A percentile compares a stretch with the other conserved stretches of the same genome.
Evolutionary conservation across 192 early-diverging fungal species (phyloP).

Genomic region (Radiomyces spectabilis): DNA sequence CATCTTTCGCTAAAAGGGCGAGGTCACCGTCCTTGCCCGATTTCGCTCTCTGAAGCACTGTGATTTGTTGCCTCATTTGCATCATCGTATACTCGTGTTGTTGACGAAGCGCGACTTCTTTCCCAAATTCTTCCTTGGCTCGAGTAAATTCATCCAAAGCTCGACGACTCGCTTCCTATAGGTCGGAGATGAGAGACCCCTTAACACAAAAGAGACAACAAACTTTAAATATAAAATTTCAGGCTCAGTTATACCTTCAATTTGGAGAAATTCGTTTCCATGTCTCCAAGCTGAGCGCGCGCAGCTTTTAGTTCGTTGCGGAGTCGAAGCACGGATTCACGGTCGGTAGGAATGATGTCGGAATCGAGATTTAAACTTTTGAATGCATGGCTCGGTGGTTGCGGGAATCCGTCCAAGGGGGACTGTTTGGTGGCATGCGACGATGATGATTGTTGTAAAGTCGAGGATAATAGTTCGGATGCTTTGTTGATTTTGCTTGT

Average conservation of each 20-base stretch:
- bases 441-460: too few relatives aligned
- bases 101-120: conserved; percentile 27
- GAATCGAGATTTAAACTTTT: too few relatives aligned
- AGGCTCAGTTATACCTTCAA: conserved; percentile 23
- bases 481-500: too few relatives aligned
- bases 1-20: conserved; percentile 4
- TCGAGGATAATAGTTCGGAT: too few relatives aligned
- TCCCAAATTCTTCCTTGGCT: conserved; percentile 39
- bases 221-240: neutral
- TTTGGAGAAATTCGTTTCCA: conserved; percentile 22
- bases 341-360: neutral
- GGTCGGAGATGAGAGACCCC: too few relatives aligned
- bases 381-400: too few relatives aligned
- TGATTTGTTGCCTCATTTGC: conserved; percentile 20
- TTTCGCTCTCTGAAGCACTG: conserved; percentile 4
- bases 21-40: neutral
- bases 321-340: neutral
- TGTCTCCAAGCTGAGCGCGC: conserved; percentile 12
- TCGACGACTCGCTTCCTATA: conserved; percentile 25
- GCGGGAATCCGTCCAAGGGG: too few relatives aligned
- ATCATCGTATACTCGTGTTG: conserved; percentile 18
- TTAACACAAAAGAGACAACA: conserved; percentile 3
- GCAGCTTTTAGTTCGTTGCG: conserved; percentile 12
- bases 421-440: too few relatives aligned
- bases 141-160: conserved; percentile 33